Base-by-base conservation (phyloP, 2,329 filamentous ascomycete genomes). In the Fusarium incarnatum region DNA sequence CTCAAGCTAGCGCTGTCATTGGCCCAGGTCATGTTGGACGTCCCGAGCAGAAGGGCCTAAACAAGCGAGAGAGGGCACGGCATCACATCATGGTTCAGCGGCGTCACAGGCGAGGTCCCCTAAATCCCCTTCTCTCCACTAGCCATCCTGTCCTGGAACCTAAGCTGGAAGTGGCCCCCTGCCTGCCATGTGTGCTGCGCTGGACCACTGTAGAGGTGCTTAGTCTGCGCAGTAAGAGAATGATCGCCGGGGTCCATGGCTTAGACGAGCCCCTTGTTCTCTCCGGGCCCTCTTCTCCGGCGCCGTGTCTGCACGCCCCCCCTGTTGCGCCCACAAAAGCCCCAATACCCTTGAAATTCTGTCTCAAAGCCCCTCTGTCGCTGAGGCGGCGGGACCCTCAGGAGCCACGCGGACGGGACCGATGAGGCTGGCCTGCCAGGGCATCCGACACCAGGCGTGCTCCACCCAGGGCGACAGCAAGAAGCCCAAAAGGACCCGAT, bases 321-420 rank as follows among this genome's bases (percentile, higher is more conserved):
- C 55, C 18, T 37, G 44, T 16, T 22, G 25, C 28, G 20, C 11
- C 9, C 42, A 37, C 46, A 49, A 52, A 44, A 44, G 47, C 58
- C 34, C 54, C 44, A 45, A 56, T 42, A 62, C 67, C 62, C 67
- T 68, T 60, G 47, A 68, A 50, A 54, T 53, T 22, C 50, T 30
- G 42, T 56, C 67, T 67, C 54, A 56, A 45, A 64, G 62, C 49
- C 67, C 42, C 50, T 60, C 28, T 15, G 47, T 61, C 55, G 37
- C 42, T 64, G 53, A 48, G 63, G 57, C 46, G 52, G 63, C 54
- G 63, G 68, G 68, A 62, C 60, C 59, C 56, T 65, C 56, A 53
- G 45, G 60, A 71, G 68, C 68, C 68, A 71, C 68, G 62, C 68
- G 68, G 68, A 61, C 64, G 68, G 68, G 68, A 63, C 68, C 64